Evolutionary conservation across 2,329 filamentous ascomycete genomes (phyloP), one percentile per base, ranked within the genome.

Genomic region (Ustulina deusta): DNA sequence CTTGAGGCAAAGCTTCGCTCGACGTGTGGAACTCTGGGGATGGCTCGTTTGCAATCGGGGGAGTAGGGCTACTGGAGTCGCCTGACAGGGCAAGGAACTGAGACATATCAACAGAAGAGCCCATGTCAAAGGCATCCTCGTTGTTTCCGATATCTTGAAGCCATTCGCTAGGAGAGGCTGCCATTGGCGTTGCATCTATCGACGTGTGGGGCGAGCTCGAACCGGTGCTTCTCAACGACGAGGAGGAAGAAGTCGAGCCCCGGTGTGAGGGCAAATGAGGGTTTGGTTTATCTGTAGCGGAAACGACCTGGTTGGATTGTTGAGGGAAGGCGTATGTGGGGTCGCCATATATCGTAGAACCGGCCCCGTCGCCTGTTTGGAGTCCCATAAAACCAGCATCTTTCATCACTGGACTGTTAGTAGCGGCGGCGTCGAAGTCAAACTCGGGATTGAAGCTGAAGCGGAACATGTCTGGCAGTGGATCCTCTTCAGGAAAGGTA

Each of bases 31-130:
- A 61, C 34, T 72, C 65, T 20, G 73, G 71, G 10, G 73, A 72
- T 32, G 59, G 64, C 38, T 61, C 70, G 64, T 68, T 72, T 34
- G 68, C 59, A 27, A 42, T 51, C 1, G 71, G 70, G 9, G 79
- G 80, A 63, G 82, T 83, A 6, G 88, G 87, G 68, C 87, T 90
- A 71, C 84, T 88, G 1, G 86, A 84, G 9, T 85, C 84, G 72
- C 86, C 87, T 17, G 86, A 84, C 74, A 90, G 89, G 70, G 88
- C 85, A 71, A 89, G 87, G 59, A 81, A 81, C 71, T 81, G 80
- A 49, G 68, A 61, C 11, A 71, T 66, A 44, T 76, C 72, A 48
- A 74, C 57, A 7, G 71, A 56, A 29, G 74, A 71, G 25, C 74
- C 72, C 68, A 74, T 57, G 27, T 62, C 63, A 52, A 72, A 74